Conservation (phyloP, 1,139 yeast species). For the Yamadazyma diospyri region DNA sequence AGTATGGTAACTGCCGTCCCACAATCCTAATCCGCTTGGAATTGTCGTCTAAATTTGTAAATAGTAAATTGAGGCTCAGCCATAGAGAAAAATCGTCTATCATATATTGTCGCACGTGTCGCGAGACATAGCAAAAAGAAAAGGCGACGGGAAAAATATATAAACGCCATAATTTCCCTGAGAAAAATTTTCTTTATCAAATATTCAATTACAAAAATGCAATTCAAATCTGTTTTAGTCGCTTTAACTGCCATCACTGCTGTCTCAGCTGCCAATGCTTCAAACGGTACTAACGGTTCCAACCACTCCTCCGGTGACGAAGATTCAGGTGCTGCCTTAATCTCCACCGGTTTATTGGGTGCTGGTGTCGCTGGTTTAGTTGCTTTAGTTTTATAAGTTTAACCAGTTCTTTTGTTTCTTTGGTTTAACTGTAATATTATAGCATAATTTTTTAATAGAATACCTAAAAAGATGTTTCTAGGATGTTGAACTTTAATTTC, state of each 20-base stretch:
- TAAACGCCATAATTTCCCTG: neutral
- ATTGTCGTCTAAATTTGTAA: constrained; percentile 1
- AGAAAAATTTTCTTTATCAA: constrained; percentile 3
- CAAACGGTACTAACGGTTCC: constrained; percentile 30
- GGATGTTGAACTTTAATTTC: no score
- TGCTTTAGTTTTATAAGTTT: constrained; percentile 34
- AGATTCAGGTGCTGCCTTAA: constrained; percentile 19
- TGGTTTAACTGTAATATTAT: constrained; percentile 4
- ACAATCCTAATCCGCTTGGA: no score
- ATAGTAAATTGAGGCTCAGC: constrained; percentile 1
- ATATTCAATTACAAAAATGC: constrained; percentile 25
- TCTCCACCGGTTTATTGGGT: constrained; percentile 25
- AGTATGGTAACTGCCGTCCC: no score
- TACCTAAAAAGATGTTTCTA: constrained; percentile 2
- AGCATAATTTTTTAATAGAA: constrained; percentile 2
- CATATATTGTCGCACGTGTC: neutral
- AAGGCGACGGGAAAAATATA: neutral
- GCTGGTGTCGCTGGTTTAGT: constrained; percentile 39
- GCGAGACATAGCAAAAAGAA: neutral
- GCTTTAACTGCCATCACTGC: constrained; percentile 42
- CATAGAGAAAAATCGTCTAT: neutral
- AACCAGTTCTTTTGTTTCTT: constrained; percentile 2
- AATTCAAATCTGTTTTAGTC: constrained; percentile 39
- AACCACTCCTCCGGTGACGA: constrained; percentile 19
- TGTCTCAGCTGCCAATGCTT: constrained; percentile 36